phyloP scores from a whole-genome alignment of 176 grass and related monocot genomes.

The Oryza coarctata region DNA sequence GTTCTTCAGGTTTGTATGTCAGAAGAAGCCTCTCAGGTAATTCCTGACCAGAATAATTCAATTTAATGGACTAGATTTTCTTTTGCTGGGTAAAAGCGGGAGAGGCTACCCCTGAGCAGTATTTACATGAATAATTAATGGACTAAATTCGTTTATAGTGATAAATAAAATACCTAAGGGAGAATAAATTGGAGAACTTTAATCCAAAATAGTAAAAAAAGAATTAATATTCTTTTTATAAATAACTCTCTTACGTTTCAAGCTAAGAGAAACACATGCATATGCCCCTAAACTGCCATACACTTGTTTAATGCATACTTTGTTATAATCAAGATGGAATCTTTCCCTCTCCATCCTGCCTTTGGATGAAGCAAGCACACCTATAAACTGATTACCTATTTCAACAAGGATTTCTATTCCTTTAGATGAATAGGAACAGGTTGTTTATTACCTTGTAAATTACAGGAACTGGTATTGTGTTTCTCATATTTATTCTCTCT shows the following conservation, averaged over 20 bases:
- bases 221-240: neutral
- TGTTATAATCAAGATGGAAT: neutral
- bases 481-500: neutral
- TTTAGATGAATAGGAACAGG: neutral
- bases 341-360: neutral
- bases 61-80: neutral
- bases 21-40: slow-evolving; percentile 95
- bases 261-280: neutral
- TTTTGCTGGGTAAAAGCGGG: neutral
- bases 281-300: neutral
- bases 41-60: slow-evolving; percentile 52
- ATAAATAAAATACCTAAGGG: neutral
- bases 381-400: neutral
- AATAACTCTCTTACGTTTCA: neutral
- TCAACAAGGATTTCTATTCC: neutral
- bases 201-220: neutral
- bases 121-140: neutral
- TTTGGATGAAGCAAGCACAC: neutral
- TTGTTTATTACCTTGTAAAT: neutral
- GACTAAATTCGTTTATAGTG: neutral
- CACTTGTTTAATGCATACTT: neutral
- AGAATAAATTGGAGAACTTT: neutral
- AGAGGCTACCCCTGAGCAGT: neutral
- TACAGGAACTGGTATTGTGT: neutral
- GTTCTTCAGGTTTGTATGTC: slow-evolving; percentile 85